phyloP scores from a whole-genome alignment of 768 basidiomycete genomes.

The Tulasnella sp. region DNA sequence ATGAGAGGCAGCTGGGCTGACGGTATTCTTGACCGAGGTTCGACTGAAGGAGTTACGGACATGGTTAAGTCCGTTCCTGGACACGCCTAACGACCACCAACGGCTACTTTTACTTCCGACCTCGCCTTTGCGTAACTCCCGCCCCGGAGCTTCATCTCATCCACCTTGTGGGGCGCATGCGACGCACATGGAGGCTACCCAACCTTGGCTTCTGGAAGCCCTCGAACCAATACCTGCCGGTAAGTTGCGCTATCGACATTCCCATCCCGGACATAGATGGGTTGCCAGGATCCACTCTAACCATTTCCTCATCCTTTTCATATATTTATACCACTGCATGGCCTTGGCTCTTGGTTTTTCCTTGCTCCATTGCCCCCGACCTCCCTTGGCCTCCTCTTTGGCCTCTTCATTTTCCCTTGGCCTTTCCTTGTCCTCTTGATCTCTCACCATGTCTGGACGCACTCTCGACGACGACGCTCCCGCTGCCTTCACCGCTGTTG shows the following conservation, averaged over 20 bases:
- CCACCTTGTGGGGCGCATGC: constrained; percentile 9
- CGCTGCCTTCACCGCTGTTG: constrained; percentile 12
- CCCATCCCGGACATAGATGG: background rate
- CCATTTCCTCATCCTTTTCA: background rate
- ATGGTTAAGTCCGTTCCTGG: background rate
- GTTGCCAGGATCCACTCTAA: background rate
- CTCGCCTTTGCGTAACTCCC: background rate
- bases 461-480: constrained; percentile 17
- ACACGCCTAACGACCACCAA: background rate
- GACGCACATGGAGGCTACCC: constrained; percentile 9
- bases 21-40: background rate
- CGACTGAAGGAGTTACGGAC: background rate
- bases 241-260: background rate
- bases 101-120: background rate
- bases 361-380: background rate
- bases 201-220: constrained; percentile 2
- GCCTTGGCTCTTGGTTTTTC: background rate
- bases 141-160: background rate
- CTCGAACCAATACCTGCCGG: background rate
- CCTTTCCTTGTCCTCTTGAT: background rate
- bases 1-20: background rate
- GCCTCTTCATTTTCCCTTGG: background rate
- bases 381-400: background rate
- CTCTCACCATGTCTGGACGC: constrained; percentile 16
- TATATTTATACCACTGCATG: background rate